Base-by-base conservation (phyloP, 176 grass and related monocot genomes). In the Aegilops bicornis region DNA sequence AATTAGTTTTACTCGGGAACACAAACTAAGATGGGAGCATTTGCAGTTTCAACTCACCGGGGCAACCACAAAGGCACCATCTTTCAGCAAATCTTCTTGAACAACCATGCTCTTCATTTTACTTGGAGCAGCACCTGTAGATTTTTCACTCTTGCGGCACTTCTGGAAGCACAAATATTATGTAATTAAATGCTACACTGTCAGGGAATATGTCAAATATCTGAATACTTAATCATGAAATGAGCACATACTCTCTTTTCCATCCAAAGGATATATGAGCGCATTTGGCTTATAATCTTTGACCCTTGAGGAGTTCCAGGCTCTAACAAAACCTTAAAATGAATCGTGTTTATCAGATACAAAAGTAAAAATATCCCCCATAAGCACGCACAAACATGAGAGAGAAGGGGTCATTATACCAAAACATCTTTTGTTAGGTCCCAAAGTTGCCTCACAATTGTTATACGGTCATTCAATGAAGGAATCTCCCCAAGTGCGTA, bases 401-500 rank as follows among this genome's bases (percentile, higher is more conserved):
- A 79, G 27, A 77, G 22, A 24, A 56, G 42, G 76, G 54, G 6
- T 32, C 3, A 69, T 36, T 76, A 87, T 98, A 98, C 96, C 96
- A 98, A 85, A 83, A 92, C 91, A 94, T 98, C 97, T 13, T 80
- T 74, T 86, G 97, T 98, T 56, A 98, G 97, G 78, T 96, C 90
- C 96, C 94, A 98, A 89, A 98, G 97, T 82, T 98, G 97, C 40
- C 97, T 85, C 42, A 96, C 84, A 63, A 96, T 91, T 35, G 93
- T 98, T 73, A 98, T 98, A 23, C 97, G 84, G 60, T 98, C 97
- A 59, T 74, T 94, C 70, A 96, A 84, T 48, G 93, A 96, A 79
- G 97, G 94, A 94, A 96, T 96, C 91, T 98, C 97, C 17, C 97
- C 97, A 82, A 98, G 90, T 63, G 97, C 97, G 15, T 98, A 98